Percentiles rank a stretch among this genome's conserved stretches.
phyloP scores from a whole-genome alignment of 2,329 filamentous ascomycete species.

The Cytospora mali region DNA sequence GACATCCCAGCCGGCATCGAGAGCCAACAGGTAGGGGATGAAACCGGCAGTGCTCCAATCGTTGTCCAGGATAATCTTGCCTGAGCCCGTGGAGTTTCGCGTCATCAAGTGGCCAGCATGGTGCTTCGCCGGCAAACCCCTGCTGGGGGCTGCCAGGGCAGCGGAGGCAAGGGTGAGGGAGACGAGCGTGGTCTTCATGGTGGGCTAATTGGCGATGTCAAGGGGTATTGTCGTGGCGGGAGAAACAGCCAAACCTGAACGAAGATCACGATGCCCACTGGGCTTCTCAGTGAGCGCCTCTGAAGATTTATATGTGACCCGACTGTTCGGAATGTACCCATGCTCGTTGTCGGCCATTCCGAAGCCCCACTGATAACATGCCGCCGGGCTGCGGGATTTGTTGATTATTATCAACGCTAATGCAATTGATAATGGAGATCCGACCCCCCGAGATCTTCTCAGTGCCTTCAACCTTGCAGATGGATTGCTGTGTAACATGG shows the following conservation, averaged over 20 bases:
- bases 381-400: not conserved
- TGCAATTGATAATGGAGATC: not conserved
- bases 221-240: not conserved
- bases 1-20: conserved; percentile 48
- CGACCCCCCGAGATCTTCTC: not conserved
- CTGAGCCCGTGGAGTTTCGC: conserved; percentile 13
- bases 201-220: not conserved
- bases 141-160: conserved; percentile 17
- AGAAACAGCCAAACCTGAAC: not conserved
- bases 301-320: not conserved
- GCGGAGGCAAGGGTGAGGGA: conserved; percentile 8
- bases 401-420: not conserved
- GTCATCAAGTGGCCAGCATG: not conserved
- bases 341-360: not conserved
- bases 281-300: too few species aligned
- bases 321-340: not conserved
- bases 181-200: conserved; percentile 12
- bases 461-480: not conserved
- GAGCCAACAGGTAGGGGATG: conserved; percentile 47
- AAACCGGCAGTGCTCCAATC: conserved; percentile 48
- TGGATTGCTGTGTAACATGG: not conserved
- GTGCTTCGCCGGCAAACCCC: not conserved
- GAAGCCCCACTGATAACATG: not conserved
- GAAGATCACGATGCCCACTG: not conserved
- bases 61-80: conserved; percentile 45